Conservation (phyloP, 352 stramenopile species). For the Phytophthora meadii region DNA sequence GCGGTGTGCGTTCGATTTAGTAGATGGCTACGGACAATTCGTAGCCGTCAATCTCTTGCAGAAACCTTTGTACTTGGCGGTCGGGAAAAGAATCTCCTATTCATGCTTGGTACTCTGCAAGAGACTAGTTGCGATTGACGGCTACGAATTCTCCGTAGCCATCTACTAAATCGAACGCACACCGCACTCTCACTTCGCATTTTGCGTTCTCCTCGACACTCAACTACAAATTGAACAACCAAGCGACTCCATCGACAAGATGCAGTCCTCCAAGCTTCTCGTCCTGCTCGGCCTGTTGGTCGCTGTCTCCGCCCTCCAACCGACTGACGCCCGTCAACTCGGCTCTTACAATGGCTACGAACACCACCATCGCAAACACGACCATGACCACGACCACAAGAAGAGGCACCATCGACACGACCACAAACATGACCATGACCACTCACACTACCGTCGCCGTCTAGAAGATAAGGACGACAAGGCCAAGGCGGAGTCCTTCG, state of each 20-base stretch:
- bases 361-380: slow-evolving; percentile 13
- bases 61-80: too few species aligned
- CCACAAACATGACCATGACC: slow-evolving; percentile 22
- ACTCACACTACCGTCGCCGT: slow-evolving; percentile 7
- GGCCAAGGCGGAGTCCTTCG: neutral
- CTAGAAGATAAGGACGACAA: neutral
- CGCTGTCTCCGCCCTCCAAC: slow-evolving; percentile 6
- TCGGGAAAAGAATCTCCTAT: too few species aligned
- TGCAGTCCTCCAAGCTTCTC: slow-evolving; percentile 27
- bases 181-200: neutral
- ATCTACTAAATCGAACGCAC: too few species aligned
- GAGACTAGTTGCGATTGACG: too few species aligned
- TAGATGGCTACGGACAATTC: too few species aligned
- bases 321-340: slow-evolving; percentile 11
- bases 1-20: neutral
- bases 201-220: slow-evolving; percentile 12
- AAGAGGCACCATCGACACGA: slow-evolving; percentile 15
- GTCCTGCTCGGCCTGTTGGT: slow-evolving; percentile 20
- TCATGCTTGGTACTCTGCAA: too few species aligned
- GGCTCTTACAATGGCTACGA: slow-evolving; percentile 23
- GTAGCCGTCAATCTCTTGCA: neutral
- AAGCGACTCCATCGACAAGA: neutral
- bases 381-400: slow-evolving; percentile 11
- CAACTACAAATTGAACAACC: neutral
- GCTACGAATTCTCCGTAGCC: too few species aligned